phyloP scores from a whole-genome alignment of 257 asterid species.

The Ilex asprella region DNA sequence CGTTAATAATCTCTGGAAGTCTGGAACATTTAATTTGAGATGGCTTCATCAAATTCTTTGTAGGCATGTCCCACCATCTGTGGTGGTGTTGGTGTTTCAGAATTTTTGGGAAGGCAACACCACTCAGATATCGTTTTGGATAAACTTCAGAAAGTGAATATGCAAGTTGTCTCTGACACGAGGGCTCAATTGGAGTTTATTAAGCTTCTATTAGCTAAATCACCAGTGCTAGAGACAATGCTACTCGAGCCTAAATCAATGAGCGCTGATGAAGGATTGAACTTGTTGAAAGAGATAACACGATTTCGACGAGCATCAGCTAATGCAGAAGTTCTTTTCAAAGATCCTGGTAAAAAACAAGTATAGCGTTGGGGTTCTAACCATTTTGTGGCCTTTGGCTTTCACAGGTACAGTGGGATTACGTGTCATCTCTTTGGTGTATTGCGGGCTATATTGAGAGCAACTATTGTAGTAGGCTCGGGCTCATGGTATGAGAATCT shows the following conservation, averaged over 20 bases:
- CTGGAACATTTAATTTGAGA: too few relatives aligned
- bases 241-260: background rate
- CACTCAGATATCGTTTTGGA: background rate
- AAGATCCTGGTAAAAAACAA: background rate
- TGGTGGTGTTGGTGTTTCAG: background rate
- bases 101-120: background rate
- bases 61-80: background rate
- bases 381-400: too few relatives aligned
- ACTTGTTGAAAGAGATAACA: background rate
- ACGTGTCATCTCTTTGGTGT: too few relatives aligned
- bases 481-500: too few relatives aligned
- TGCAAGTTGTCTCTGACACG: background rate
- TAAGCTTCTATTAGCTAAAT: background rate
- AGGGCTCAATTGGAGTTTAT: background rate
- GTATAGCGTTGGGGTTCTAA: background rate
- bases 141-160: background rate
- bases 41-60: too few relatives aligned
- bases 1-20: too few relatives aligned
- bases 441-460: too few relatives aligned
- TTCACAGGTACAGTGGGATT: too few relatives aligned
- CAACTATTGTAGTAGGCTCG: too few relatives aligned
- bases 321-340: background rate
- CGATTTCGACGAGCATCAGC: background rate
- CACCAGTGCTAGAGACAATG: background rate
- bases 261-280: background rate